phyloP scores from a whole-genome alignment of 2,329 filamentous ascomycete genomes.

The Fusarium chaquense region DNA sequence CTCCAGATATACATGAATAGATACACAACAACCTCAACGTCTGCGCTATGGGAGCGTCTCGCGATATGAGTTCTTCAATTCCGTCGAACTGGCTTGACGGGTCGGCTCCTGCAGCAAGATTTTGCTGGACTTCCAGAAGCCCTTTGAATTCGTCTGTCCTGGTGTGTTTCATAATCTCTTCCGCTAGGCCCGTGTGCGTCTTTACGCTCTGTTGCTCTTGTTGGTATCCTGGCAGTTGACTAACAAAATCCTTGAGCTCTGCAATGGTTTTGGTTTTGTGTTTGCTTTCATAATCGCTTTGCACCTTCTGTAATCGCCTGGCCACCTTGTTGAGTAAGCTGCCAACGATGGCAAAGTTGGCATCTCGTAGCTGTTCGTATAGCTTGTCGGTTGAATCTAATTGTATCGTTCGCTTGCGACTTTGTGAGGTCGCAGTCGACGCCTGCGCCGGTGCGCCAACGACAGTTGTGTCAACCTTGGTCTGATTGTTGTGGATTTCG shows the following conservation, averaged over 20 bases:
- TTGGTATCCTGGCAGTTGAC: constrained; percentile 90
- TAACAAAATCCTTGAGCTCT: constrained; percentile 95
- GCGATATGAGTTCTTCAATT: constrained; percentile 94
- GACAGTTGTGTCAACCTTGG: constrained; percentile 91
- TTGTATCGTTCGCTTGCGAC: constrained; percentile 86
- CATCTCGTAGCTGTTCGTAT: constrained; percentile 87
- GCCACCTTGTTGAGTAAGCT: constrained; percentile 90
- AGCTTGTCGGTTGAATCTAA: constrained; percentile 91
- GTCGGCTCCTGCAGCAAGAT: constrained; percentile 90
- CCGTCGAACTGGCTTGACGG: constrained; percentile 88
- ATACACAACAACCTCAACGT: constrained; percentile 89
- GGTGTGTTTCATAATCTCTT: constrained; percentile 95
- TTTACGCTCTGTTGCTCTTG: constrained; percentile 94
- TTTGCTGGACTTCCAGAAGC: constrained; percentile 93
- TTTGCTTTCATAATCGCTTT: constrained; percentile 89
- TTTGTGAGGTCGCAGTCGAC: constrained; percentile 66
- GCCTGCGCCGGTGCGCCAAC: constrained; percentile 79
- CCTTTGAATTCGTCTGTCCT: constrained; percentile 89
- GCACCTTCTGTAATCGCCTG: constrained; percentile 83
- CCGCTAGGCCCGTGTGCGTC: constrained; percentile 89
- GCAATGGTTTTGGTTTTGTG: constrained; percentile 88
- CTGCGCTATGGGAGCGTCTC: constrained; percentile 82
- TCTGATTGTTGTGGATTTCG: constrained; percentile 90
- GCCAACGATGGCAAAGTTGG: constrained; percentile 96
- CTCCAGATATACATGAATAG: constrained; percentile 90